phyloP scores from a whole-genome alignment of 1,284 basidiomycete genomes.

The Papiliotrema nemorosa region DNA sequence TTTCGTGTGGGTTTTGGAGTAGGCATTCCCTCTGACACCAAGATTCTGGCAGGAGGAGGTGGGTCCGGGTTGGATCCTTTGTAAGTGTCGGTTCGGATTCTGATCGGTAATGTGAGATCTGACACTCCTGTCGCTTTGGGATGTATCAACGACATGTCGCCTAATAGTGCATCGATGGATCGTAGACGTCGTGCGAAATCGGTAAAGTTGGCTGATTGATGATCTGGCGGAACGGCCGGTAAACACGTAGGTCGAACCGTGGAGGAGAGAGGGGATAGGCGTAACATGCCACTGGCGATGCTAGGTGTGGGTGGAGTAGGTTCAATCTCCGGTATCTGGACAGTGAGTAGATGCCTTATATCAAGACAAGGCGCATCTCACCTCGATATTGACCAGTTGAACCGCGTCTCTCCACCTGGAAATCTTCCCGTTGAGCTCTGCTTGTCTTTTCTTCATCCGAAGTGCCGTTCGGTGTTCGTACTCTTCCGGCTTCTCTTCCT shows the following conservation, averaged over 20 bases:
- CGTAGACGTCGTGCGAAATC: neutral
- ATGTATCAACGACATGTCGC: constrained; percentile 9
- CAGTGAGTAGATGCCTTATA: neutral
- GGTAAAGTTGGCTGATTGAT: neutral
- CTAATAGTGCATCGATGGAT: constrained; percentile 5
- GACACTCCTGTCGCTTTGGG: neutral
- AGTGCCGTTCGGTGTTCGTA: constrained; percentile 8
- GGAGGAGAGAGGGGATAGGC: constrained; percentile 4
- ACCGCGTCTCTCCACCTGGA: constrained; percentile 4
- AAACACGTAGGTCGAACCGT: neutral
- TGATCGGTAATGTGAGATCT: neutral
- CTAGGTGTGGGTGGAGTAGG: constrained; percentile 10
- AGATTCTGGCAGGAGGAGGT: neutral
- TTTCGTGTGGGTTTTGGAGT: neutral
- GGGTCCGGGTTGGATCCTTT: too few relatives aligned
- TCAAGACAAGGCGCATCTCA: constrained; percentile 4
- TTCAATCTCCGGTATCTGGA: constrained; percentile 5
- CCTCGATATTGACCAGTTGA: constrained; percentile 4
- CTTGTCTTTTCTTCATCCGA: constrained; percentile 6
- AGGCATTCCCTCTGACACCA: neutral
- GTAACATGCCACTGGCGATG: constrained; percentile 1
- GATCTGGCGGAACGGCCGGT: neutral
- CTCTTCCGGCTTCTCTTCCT: constrained; percentile 7
- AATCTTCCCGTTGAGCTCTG: constrained; percentile 4
- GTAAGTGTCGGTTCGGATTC: neutral